A percentile compares a stretch with the other conserved stretches of the same genome.
These are phyloP conservation scores for Vitis hybrid DNA, from an alignment of 177 flowering plant species.

Conservation along the genomic window DNA sequence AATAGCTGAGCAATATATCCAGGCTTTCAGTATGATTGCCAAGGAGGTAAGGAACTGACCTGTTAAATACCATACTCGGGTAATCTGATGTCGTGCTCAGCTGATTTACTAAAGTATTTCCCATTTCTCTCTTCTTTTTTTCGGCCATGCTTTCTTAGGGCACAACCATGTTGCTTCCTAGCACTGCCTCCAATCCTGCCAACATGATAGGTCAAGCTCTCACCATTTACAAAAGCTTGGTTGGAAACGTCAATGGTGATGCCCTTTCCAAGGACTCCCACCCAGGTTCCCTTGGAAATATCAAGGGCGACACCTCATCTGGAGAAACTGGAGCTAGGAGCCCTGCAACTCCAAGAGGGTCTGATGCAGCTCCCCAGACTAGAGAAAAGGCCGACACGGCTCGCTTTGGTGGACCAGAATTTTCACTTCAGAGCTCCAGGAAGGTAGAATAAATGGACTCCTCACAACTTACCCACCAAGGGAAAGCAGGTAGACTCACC, in stretches of 20 bases:
- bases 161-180: constrained; percentile 85
- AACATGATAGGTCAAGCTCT: constrained; percentile 74
- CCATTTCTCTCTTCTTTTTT: background rate
- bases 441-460: constrained; percentile 12
- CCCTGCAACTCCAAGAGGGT: background rate
- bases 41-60: constrained; percentile 56
- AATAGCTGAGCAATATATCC: constrained; percentile 80
- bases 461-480: background rate
- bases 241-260: constrained; percentile 28
- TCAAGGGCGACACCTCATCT: constrained; percentile 14
- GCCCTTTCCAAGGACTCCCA: constrained; percentile 14
- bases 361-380: background rate
- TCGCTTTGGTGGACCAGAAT: constrained; percentile 12
- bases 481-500: background rate
- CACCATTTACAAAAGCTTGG: constrained; percentile 65
- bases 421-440: constrained; percentile 46
- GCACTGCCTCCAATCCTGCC: constrained; percentile 56
- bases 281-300: constrained; percentile 9
- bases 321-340: constrained; percentile 13
- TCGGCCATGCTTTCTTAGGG: constrained; percentile 36
- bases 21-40: constrained; percentile 81
- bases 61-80: background rate
- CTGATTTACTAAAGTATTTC: background rate
- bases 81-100: background rate
- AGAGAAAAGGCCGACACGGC: too few relatives aligned